Conservation (phyloP, 805 yeast genomes). For the Sungouiella blattae region DNA sequence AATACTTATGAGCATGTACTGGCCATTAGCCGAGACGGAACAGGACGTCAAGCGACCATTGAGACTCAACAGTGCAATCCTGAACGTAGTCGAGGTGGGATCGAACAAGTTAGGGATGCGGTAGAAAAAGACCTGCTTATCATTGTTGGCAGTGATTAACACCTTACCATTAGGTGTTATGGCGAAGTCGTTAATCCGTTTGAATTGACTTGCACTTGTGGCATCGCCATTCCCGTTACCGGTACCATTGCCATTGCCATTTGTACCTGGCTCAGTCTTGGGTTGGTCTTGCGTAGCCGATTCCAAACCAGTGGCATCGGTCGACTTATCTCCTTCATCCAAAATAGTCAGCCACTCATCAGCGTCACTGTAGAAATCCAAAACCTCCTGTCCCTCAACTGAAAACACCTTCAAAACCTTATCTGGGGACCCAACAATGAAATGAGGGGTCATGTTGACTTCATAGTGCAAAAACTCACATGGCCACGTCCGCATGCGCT, state of each 20-base stretch:
- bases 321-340: constrained; percentile 5
- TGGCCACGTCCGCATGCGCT: constrained; percentile 37
- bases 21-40: constrained; percentile 51
- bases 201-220: constrained; percentile 21
- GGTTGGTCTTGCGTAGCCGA: neutral
- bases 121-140: constrained; percentile 58
- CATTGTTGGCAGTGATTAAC: constrained; percentile 63
- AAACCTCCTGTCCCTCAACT: constrained; percentile 37
- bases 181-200: constrained; percentile 65
- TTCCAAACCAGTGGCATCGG: no score
- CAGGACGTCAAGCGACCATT: constrained; percentile 65
- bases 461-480: constrained; percentile 65
- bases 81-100: constrained; percentile 30
- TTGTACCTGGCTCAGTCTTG: neutral
- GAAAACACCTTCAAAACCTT: constrained; percentile 45
- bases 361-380: constrained; percentile 39
- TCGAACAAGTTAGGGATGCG: constrained; percentile 40
- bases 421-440: constrained; percentile 77
- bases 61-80: constrained; percentile 46
- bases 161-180: constrained; percentile 61
- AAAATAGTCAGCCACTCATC: constrained; percentile 21
- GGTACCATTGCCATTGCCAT: no score
- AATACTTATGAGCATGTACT: constrained; percentile 57
- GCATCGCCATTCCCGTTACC: neutral
- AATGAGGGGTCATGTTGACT: constrained; percentile 31